Percentiles rank a stretch among this genome's conserved stretches.
These are phyloP conservation scores for Annona squamosa DNA, from an alignment of 164 flowering plant species.

Conservation along the genomic window DNA sequence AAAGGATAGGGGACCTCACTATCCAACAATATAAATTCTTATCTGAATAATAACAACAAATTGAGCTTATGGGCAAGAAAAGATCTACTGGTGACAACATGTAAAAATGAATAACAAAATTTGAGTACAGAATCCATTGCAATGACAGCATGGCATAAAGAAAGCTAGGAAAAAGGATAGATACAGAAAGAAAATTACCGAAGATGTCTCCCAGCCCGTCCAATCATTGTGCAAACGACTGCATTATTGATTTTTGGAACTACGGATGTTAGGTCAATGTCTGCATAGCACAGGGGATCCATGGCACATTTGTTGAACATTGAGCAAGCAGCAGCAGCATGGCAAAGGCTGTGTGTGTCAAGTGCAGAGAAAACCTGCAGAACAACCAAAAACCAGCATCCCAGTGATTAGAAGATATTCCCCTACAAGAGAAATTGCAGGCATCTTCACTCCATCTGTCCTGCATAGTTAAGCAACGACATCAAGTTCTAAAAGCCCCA, in stretches of 20 bases:
- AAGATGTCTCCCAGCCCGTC: conserved; percentile 71
- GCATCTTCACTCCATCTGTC: no score
- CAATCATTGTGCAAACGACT: conserved; percentile 74
- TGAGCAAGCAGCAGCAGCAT: conserved; percentile 72
- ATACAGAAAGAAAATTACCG: conserved; percentile 38
- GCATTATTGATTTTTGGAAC: conserved; percentile 74
- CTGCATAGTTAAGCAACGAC: not conserved
- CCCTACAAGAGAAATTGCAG: not conserved
- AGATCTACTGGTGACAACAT: not conserved
- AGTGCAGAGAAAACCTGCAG: conserved; percentile 83
- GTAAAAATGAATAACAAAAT: not conserved
- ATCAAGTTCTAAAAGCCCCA: not conserved
- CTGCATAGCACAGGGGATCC: conserved; percentile 72
- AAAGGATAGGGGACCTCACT: not conserved
- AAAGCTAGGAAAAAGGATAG: not conserved
- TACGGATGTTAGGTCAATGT: conserved; percentile 65
- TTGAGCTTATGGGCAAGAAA: not conserved
- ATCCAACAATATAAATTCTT: not conserved
- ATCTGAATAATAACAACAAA: not conserved
- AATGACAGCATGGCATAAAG: not conserved
- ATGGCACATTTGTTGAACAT: conserved; percentile 80
- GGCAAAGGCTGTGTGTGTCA: conserved; percentile 74
- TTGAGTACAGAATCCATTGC: not conserved
- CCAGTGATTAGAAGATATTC: not conserved
- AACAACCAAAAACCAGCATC: conserved; percentile 6